A percentile compares a stretch with the other conserved stretches of the same genome.
Conservation (phyloP, 371 early-diverging fungal species). For the Mortierella sp. region DNA sequence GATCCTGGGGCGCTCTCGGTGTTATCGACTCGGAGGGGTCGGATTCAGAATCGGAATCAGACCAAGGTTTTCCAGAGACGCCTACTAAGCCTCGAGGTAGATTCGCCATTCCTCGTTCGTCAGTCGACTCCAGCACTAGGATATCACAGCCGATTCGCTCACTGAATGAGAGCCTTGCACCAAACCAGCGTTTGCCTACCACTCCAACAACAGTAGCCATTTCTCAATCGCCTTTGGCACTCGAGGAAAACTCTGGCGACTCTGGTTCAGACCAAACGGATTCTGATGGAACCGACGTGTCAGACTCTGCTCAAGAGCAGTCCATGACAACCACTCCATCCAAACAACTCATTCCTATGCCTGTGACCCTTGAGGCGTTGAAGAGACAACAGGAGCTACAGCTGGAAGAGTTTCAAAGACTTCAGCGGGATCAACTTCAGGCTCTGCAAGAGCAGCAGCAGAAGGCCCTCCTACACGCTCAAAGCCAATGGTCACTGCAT, state of each 20-base stretch:
- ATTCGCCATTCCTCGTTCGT: neutral
- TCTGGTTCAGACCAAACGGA: neutral
- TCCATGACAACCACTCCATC: slow-evolving; percentile 5
- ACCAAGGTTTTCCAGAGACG: slow-evolving; percentile 2
- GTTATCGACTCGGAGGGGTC: neutral
- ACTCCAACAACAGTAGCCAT: neutral
- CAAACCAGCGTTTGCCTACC: neutral
- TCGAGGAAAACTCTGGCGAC: neutral
- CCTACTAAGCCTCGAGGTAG: neutral
- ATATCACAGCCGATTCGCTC: neutral
- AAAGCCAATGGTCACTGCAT: neutral
- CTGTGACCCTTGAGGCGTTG: slow-evolving; percentile 23
- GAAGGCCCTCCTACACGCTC: slow-evolving; percentile 22
- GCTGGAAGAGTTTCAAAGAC: slow-evolving; percentile 18
- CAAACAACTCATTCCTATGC: neutral
- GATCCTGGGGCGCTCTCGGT: neutral
- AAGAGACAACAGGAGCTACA: slow-evolving; percentile 20
- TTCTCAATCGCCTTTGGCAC: neutral
- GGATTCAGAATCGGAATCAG: slow-evolving; percentile 11
- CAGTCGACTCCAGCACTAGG: neutral
- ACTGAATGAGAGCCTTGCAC: neutral
- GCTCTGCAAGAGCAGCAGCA: slow-evolving; percentile 33
- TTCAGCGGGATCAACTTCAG: slow-evolving; percentile 19
- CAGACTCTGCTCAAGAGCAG: slow-evolving; percentile 20
- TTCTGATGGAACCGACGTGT: neutral